Percentiles rank a stretch among this genome's conserved stretches.
Evolutionary conservation across 2,329 filamentous ascomycete genomes (phyloP).

Genomic region (Aspergillus brunneoviolaceus): DNA sequence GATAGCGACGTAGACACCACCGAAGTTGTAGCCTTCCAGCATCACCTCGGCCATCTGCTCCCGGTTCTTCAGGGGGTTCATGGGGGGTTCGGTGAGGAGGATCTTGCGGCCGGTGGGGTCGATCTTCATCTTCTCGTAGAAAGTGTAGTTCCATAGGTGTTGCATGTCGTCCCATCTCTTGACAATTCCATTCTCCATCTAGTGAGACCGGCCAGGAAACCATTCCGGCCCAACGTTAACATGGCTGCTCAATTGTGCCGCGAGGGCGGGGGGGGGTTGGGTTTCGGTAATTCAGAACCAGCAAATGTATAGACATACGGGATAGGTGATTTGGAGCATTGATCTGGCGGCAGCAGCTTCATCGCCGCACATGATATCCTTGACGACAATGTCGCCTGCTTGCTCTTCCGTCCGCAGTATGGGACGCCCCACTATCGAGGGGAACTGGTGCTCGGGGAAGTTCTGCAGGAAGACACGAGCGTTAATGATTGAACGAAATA

Average conservation of each 20-base stretch:
- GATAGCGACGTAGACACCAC: constrained; percentile 95
- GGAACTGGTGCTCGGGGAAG: constrained; percentile 98
- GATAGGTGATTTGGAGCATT: constrained; percentile 98
- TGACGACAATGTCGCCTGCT: constrained; percentile 71
- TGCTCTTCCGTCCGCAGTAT: constrained; percentile 95
- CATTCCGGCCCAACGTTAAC: constrained; percentile 19
- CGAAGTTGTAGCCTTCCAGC: constrained; percentile 96
- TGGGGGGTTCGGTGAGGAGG: constrained; percentile 91
- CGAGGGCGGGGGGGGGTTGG: constrained; percentile 1
- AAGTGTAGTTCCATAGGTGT: constrained; percentile 99
- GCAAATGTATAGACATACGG: constrained; percentile 52
- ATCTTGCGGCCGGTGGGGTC: constrained; percentile 93
- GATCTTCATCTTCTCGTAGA: constrained; percentile 93
- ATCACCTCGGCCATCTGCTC: constrained; percentile 99
- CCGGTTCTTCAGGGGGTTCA: constrained; percentile 95
- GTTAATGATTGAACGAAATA: constrained; percentile 4
- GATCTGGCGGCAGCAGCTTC: constrained; percentile 93
- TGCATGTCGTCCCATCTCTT: constrained; percentile 99
- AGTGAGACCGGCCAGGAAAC: constrained; percentile 17
- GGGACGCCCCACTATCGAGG: constrained; percentile 94
- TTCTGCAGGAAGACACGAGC: constrained; percentile 59
- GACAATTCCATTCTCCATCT: constrained; percentile 99
- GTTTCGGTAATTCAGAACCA: constrained; percentile 2
- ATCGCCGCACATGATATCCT: constrained; percentile 99
- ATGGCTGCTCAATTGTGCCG: constrained; percentile 17